Evolutionary conservation across 305 asterid species (phyloP).

Genomic region (Salvia sclarea): DNA sequence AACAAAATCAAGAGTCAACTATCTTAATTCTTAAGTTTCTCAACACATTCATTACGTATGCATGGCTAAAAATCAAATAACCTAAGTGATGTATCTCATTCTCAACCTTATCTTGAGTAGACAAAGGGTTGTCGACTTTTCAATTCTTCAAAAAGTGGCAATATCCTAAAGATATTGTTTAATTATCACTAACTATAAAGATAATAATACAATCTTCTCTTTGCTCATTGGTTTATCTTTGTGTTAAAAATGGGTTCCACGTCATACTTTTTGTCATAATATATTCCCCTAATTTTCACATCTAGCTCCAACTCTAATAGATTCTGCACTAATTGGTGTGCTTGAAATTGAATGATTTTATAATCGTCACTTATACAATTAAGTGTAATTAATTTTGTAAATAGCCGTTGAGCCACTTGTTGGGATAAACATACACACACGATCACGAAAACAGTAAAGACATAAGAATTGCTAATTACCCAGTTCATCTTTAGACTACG

Average conservation of each 20-base stretch:
- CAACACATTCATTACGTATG: constrained; percentile 29
- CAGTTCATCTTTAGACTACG: too few species aligned
- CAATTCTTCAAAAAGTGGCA: constrained; percentile 32
- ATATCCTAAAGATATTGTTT: constrained; percentile 18
- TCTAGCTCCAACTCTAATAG: background rate
- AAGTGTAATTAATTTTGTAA: background rate
- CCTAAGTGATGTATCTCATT: constrained; percentile 36
- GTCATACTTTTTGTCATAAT: constrained; percentile 3
- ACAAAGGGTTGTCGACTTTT: constrained; percentile 28
- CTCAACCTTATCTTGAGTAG: constrained; percentile 38
- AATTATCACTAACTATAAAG: background rate
- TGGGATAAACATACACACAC: too few species aligned
- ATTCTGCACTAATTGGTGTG: background rate
- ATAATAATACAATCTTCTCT: constrained; percentile 11
- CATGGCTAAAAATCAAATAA: constrained; percentile 29
- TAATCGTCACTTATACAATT: background rate
- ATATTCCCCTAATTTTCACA: background rate
- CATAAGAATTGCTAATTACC: too few species aligned
- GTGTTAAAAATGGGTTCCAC: constrained; percentile 17
- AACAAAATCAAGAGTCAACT: constrained; percentile 14
- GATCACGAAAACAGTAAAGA: too few species aligned
- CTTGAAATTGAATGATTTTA: background rate
- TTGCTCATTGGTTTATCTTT: constrained; percentile 23
- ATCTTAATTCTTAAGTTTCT: constrained; percentile 35
- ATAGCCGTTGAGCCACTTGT: too few species aligned